Base-by-base conservation (phyloP, 1,284 basidiomycete genomes). In the Malassezia cuniculi region DNA sequence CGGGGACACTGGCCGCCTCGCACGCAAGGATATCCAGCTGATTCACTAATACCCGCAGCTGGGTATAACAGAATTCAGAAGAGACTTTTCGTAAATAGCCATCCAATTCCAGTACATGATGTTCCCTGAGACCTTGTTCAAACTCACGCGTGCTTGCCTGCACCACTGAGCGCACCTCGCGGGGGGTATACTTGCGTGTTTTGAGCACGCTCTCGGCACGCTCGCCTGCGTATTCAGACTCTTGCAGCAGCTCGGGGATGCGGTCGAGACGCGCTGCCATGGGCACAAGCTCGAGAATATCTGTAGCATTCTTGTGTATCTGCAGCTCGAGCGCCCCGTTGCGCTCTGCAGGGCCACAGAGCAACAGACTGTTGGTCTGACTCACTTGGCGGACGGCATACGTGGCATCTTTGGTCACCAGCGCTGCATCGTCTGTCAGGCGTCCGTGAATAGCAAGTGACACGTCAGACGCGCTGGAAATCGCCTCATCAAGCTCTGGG, bases 101-200 rank as follows among this genome's bases (percentile, higher is more conserved):
- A 30, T 59, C 56, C 20, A 63, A 42, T 32, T 52, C 43, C 17
- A 65, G 35, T 11, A 63, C 42, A 11, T 56, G 53, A 14, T 52
- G 40, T 6, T 42, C 34, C 7, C 45, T 30, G 14, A 58, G 36
- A 4, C 56, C 62, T 8, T 41, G 24, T 7, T 39, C 35, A 14
- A 65, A 44, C 34, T 63, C 62, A 1, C 20, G 34, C 2, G 55
- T 53, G 26, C 54, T 57, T 0, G 62, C 57, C 30, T 65, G 62
- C 10, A 65, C 57, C 19, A 65, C 49, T 25, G 50, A 54, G 22
- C 48, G 43, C 12, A 65, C 42, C 39, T 65, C 53, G 22, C 42
- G 43, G 27, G 49, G 46, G n/a, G 52, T 61, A 39, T 63, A 65
- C 24, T 41, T 52, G 21, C 54, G 36, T 16, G 22, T 16, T 9